Base-by-base conservation (phyloP, 2,329 filamentous ascomycete species). In the Emericellopsis cladophorae region DNA sequence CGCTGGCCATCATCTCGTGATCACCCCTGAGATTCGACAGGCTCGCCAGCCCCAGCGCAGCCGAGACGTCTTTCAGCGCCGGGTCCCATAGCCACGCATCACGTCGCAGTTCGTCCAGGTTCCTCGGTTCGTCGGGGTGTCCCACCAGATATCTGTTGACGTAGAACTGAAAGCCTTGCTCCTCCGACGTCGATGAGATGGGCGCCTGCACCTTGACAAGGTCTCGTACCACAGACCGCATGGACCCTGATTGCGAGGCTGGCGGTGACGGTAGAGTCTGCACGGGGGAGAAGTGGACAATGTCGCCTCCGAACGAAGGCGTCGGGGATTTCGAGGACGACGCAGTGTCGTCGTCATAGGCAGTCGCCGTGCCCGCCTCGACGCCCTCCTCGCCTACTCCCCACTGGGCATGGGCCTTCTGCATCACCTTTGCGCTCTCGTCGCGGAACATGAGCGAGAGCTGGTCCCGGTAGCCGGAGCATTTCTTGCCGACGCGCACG, bases 381-480 rank as follows among this genome's bases (percentile, higher is more conserved):
- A 44, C 32, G 22, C 46, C 44, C n/a, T 35, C 32, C 18, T 55
- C 52, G 50, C 48, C 43, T 48, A 59, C 42, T 2, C 62, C 66
- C 68, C 62, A 72, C 55, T 64, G 69, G 22, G 68, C 70, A 42
- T 73, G 69, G 16, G 70, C 70, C 51, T 76, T 79, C 46, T 67
- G 67, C 22, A 75, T 71, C 36, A 80, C 75, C 49, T 78, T 74
- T 48, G 64, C 71, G 49, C 72, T 80, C 57, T 81, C 76, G 59
- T 81, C 76, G 31, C 76, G 73, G 53, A 81, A 81, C 68, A 81
- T 73, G 43, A 81, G 61, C 26, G 75, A 76, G 29, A 80, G 59
- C 54, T 78, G 73, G 46, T 81, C 76, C 48, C 77, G 67, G 50
- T 81, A 81, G 7, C 77, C 77, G 16, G 76, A 74, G 48, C 77